These are phyloP conservation scores for Paspalum vaginatum DNA, from an alignment of 176 grass and related monocot species.

Conservation along the genomic window DNA sequence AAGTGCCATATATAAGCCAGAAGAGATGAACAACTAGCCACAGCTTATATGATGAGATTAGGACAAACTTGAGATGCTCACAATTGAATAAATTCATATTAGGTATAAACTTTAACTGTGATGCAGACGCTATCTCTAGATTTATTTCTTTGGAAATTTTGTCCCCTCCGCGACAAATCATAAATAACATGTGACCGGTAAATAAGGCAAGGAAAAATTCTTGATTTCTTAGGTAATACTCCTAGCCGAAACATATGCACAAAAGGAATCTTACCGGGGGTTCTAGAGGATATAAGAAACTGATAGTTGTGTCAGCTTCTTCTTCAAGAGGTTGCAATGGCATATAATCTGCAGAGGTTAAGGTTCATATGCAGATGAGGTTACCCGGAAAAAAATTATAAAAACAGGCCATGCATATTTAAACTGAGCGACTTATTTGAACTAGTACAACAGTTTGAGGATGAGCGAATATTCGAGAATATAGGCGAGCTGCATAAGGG, in stretches of 20 bases:
- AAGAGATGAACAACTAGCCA: background rate
- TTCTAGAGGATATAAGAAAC: constrained; percentile 88
- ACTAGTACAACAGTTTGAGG: background rate
- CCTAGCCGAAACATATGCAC: constrained; percentile 2
- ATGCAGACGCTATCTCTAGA: background rate
- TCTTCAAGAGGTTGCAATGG: constrained; percentile 75
- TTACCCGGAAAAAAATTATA: background rate
- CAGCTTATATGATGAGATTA: no score
- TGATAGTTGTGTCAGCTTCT: constrained; percentile 78
- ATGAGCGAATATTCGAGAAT: background rate
- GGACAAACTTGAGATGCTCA: background rate
- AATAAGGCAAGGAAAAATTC: background rate
- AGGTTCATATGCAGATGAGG: background rate
- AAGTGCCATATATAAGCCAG: constrained; percentile 7
- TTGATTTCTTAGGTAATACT: background rate
- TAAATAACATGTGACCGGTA: background rate
- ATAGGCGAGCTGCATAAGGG: background rate
- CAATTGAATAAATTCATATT: background rate
- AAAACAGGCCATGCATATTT: background rate
- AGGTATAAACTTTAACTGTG: background rate
- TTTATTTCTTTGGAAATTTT: background rate
- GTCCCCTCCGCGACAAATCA: background rate
- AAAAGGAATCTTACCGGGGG: constrained; percentile 71
- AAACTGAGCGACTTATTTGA: constrained; percentile 3
- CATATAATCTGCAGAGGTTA: constrained; percentile 64